Evolutionary conservation across 352 stramenopile species (phyloP).

Genomic region (Pythium rishiriense): DNA sequence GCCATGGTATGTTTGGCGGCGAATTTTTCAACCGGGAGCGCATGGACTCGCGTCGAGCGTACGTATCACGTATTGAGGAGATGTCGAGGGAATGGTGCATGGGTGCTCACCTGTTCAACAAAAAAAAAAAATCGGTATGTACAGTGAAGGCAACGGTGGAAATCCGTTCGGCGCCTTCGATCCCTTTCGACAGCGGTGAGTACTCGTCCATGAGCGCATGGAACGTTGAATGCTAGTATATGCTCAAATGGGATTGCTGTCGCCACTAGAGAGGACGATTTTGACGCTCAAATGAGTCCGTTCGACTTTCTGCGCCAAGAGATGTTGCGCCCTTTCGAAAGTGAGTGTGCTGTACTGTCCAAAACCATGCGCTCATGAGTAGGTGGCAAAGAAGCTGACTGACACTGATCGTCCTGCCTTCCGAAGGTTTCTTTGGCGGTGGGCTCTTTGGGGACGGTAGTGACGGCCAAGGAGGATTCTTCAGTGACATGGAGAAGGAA

Average conservation of each 20-base stretch:
- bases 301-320: conserved; percentile 82
- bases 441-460: conserved; percentile 28
- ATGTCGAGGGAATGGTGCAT: too few species aligned
- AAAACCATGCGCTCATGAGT: too few species aligned
- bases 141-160: conserved; percentile 4
- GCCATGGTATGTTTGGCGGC: conserved; percentile 35
- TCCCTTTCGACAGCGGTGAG: conserved; percentile 53
- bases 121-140: too few species aligned
- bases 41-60: conserved; percentile 45
- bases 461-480: conserved; percentile 37
- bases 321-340: conserved; percentile 81
- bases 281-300: conserved; percentile 75
- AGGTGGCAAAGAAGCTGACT: too few species aligned
- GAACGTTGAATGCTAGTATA: background rate
- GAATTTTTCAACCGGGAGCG: conserved; percentile 76
- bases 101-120: too few species aligned
- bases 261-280: conserved; percentile 53
- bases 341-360: conserved; percentile 20
- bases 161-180: conserved; percentile 36
- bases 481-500: conserved; percentile 65
- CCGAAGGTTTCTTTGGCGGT: conserved; percentile 58
- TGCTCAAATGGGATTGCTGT: background rate
- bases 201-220: background rate
- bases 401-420: background rate
- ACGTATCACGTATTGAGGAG: too few species aligned